Percentiles rank a stretch among this genome's conserved stretches.
phyloP scores from a whole-genome alignment of 164 flowering plant genomes.

The Tetrastigma voinierianum region DNA sequence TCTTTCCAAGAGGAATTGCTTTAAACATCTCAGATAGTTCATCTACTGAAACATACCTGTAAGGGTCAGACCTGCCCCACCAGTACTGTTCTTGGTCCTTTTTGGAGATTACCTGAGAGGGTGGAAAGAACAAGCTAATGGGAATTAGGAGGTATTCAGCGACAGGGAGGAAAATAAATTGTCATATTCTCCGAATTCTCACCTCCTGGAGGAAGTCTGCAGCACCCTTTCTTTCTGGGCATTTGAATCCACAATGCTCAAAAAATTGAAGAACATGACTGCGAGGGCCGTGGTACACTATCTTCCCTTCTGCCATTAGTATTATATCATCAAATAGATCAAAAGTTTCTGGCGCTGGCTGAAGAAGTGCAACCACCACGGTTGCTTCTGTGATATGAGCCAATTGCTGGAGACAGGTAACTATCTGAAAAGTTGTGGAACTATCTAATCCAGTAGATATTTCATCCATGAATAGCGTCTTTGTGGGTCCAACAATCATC shows the following conservation, averaged over 20 bases:
- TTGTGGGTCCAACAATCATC: slow-evolving; percentile 73
- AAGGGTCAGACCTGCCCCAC: slow-evolving; percentile 34
- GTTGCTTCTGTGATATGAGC: slow-evolving; percentile 64
- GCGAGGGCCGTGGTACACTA: slow-evolving; percentile 78
- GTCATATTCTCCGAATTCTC: not conserved
- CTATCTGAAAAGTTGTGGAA: slow-evolving; percentile 70
- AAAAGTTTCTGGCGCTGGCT: slow-evolving; percentile 73
- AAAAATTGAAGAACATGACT: slow-evolving; percentile 37
- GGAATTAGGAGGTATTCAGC: not conserved
- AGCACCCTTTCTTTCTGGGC: slow-evolving; percentile 66
- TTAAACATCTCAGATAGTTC: slow-evolving; percentile 36
- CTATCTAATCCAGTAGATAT: slow-evolving; percentile 78
- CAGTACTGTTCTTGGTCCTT: slow-evolving; percentile 69
- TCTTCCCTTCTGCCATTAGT: slow-evolving; percentile 64
- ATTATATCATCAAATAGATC: slow-evolving; percentile 77
- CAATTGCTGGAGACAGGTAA: slow-evolving; percentile 53
- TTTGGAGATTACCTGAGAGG: slow-evolving; percentile 51
- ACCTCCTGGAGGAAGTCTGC: slow-evolving; percentile 81
- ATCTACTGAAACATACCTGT: slow-evolving; percentile 44
- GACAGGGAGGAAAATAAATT: not conserved
- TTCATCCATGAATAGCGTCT: slow-evolving; percentile 74
- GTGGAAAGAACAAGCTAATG: not conserved
- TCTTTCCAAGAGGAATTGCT: slow-evolving; percentile 27
- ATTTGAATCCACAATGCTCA: slow-evolving; percentile 58
- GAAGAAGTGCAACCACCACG: slow-evolving; percentile 60